These are phyloP conservation scores for Candida sanyaensis DNA, from an alignment of 1,139 yeast genomes.

Conservation along the genomic window DNA sequence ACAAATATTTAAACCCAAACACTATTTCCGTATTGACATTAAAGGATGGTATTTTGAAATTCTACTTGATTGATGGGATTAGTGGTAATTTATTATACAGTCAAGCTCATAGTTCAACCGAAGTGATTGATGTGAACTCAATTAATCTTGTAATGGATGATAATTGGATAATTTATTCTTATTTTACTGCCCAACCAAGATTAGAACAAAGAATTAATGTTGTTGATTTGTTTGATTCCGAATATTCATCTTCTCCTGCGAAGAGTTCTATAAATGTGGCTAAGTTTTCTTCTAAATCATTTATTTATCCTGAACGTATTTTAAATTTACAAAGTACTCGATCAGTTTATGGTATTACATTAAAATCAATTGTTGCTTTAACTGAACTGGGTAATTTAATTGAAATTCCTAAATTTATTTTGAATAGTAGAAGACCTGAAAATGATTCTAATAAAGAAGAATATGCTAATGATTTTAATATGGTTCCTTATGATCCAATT, in stretches of 20 bases:
- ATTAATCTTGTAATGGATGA: constrained; percentile 70
- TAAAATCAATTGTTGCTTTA: constrained; percentile 63
- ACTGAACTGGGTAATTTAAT: constrained; percentile 66
- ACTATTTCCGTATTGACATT: constrained; percentile 56
- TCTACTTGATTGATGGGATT: constrained; percentile 65
- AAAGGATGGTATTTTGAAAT: constrained; percentile 31
- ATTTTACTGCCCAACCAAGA: constrained; percentile 52
- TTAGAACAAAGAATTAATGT: constrained; percentile 64
- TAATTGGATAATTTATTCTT: constrained; percentile 79
- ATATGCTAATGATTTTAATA: constrained; percentile 56
- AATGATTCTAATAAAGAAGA: constrained; percentile 57
- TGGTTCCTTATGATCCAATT: constrained; percentile 67
- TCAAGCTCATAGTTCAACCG: constrained; percentile 42
- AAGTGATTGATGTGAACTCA: constrained; percentile 35
- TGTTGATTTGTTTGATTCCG: constrained; percentile 77
- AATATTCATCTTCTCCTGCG: constrained; percentile 26
- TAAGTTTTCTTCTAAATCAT: constrained; percentile 52
- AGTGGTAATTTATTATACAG: constrained; percentile 66
- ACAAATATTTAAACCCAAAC: constrained; percentile 82
- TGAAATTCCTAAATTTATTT: constrained; percentile 65
- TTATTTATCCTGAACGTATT: constrained; percentile 59
- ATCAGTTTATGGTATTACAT: constrained; percentile 75
- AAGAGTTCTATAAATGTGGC: constrained; percentile 28
- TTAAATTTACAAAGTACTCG: constrained; percentile 54
- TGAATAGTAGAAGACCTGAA: constrained; percentile 62